These are phyloP conservation scores for Rossbeevera mucosa DNA, from an alignment of 768 basidiomycete genomes.

Conservation along the genomic window DNA sequence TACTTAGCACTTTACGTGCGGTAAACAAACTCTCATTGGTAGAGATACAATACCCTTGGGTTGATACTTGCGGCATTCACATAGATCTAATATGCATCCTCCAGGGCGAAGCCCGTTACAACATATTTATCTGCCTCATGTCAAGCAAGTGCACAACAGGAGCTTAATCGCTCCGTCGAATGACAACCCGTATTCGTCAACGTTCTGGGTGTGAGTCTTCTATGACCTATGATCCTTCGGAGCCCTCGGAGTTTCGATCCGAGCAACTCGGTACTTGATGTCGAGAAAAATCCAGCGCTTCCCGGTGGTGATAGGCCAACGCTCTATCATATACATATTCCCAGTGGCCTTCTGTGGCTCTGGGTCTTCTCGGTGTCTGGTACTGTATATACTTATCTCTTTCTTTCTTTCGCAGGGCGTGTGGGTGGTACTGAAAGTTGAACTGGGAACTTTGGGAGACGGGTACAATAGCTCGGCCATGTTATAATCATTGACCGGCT, in stretches of 20 bases:
- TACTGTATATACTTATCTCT: not conserved
- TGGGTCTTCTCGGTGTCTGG: not conserved
- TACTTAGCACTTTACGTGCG: no score
- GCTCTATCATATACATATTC: not conserved
- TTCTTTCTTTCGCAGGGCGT: not conserved
- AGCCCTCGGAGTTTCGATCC: not conserved
- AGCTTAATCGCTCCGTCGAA: not conserved
- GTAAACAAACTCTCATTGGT: no score
- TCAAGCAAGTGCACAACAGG: not conserved
- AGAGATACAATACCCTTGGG: no score
- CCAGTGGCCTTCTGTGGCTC: not conserved
- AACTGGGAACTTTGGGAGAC: not conserved
- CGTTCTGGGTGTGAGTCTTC: not conserved
- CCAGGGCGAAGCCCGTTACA: not conserved
- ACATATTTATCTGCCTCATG: not conserved
- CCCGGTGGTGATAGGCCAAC: not conserved
- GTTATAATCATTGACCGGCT: slow-evolving; percentile 15
- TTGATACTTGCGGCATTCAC: no score
- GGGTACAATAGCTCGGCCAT: not conserved
- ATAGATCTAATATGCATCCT: no score
- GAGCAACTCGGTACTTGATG: not conserved
- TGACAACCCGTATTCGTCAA: not conserved
- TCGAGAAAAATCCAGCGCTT: not conserved
- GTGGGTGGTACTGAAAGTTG: not conserved
- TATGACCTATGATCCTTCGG: not conserved